These are phyloP conservation scores for Phytophthora pisi DNA, from an alignment of 352 stramenopile genomes.

Conservation along the genomic window DNA sequence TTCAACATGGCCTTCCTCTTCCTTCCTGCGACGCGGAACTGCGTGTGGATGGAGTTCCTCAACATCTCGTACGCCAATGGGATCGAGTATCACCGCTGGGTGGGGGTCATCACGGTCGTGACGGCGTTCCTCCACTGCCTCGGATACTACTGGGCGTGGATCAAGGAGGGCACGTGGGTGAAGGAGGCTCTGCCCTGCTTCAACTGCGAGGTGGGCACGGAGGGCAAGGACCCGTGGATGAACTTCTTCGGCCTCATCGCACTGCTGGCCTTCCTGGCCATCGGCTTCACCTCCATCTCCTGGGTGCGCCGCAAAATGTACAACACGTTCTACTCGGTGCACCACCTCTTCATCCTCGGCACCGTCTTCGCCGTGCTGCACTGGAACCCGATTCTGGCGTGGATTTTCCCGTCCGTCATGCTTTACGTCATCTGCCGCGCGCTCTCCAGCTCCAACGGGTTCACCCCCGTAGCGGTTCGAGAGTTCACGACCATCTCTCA, in stretches of 20 bases:
- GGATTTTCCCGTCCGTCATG: constrained; percentile 43
- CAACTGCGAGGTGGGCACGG: constrained; percentile 35
- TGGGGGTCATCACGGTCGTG: constrained; percentile 43
- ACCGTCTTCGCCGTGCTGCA: constrained; percentile 54
- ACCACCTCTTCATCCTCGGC: constrained; percentile 56
- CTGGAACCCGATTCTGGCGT: constrained; percentile 42
- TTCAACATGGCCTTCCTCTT: constrained; percentile 64
- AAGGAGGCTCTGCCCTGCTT: constrained; percentile 44
- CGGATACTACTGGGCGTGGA: constrained; percentile 42
- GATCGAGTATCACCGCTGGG: constrained; percentile 62
- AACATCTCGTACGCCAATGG: constrained; percentile 60
- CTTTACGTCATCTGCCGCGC: constrained; percentile 47
- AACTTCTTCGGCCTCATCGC: constrained; percentile 66
- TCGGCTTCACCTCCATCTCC: constrained; percentile 47
- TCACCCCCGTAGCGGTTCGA: constrained; percentile 34
- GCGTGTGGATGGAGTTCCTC: constrained; percentile 65
- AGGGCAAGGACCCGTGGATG: constrained; percentile 45
- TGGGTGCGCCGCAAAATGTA: constrained; percentile 24
- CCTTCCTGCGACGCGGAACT: constrained; percentile 46
- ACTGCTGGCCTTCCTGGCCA: constrained; percentile 44
- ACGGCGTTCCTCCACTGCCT: constrained; percentile 40
- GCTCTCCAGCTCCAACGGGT: constrained; percentile 40
- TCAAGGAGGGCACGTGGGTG: constrained; percentile 12
- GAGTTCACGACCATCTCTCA: constrained; percentile 35
- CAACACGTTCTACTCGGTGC: constrained; percentile 30